phyloP scores from a whole-genome alignment of 2,329 filamentous ascomycete species.

The Clonostachys rosea region DNA sequence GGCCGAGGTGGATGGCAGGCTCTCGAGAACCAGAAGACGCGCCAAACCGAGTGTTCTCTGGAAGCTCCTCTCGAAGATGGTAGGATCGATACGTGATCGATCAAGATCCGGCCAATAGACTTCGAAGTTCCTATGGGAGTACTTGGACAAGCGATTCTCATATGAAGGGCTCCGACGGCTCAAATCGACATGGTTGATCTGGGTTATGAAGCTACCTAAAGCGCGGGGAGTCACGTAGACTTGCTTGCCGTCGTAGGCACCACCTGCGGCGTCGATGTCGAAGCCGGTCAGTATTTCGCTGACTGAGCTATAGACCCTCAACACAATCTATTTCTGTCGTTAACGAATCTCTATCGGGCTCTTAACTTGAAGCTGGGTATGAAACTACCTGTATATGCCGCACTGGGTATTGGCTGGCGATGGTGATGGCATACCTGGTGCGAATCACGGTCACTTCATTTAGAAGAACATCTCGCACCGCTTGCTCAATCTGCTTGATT shows the following conservation, averaged over 20 bases:
- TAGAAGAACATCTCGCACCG: conserved; percentile 69
- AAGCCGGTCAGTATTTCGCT: conserved; percentile 85
- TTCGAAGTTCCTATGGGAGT: no score
- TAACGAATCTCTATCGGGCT: neutral
- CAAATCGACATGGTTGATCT: conserved; percentile 71
- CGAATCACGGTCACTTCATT: conserved; percentile 80
- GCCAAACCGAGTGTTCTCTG: no score
- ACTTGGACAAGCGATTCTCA: no score
- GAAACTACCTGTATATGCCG: conserved; percentile 63
- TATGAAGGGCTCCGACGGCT: no score
- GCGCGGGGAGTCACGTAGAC: conserved; percentile 77
- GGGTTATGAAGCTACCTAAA: conserved; percentile 73
- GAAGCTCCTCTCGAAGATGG: no score
- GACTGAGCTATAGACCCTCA: conserved; percentile 79
- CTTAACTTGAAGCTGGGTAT: neutral
- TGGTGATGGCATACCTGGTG: conserved; percentile 84
- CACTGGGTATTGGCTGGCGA: conserved; percentile 77
- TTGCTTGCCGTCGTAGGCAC: conserved; percentile 74
- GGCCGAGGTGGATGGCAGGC: no score
- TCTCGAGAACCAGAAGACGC: no score
- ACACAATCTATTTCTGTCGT: conserved; percentile 57
- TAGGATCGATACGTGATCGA: no score
- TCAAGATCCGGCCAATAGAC: no score
- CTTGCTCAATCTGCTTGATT: conserved; percentile 73
- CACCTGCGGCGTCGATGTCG: conserved; percentile 80